Percentiles rank a stretch among this genome's conserved stretches.
phyloP scores from a whole-genome alignment of 345 rosid species.

The Sonneratia caseolaris region DNA sequence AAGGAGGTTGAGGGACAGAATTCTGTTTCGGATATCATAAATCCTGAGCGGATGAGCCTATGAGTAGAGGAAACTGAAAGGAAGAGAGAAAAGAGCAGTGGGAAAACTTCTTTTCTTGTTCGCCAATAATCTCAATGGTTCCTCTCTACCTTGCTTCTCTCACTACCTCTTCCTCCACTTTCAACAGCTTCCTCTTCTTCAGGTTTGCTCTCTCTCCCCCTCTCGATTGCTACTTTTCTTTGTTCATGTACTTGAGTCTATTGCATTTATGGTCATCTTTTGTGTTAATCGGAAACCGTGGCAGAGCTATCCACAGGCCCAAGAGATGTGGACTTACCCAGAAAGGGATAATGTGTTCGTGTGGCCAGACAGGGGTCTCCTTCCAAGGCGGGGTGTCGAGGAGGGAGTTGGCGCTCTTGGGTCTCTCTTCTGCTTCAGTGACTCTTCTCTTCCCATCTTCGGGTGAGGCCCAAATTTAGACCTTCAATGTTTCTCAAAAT shows the following conservation, averaged over 20 bases:
- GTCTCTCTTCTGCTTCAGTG: conserved; percentile 46
- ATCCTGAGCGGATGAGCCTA: conserved; percentile 29
- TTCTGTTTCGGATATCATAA: neutral
- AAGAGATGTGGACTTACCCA: conserved; percentile 28
- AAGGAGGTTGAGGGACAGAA: neutral
- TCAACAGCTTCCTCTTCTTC: conserved; percentile 17
- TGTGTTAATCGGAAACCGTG: conserved; percentile 21
- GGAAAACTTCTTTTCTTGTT: conserved; percentile 7
- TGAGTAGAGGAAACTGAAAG: conserved; percentile 2
- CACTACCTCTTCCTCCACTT: neutral
- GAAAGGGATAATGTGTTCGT: conserved; percentile 21
- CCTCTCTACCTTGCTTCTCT: conserved; percentile 31
- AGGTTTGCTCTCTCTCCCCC: conserved; percentile 16
- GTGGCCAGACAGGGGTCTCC: conserved; percentile 24
- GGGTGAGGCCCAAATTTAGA: neutral
- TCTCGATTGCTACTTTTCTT: neutral
- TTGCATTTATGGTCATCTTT: neutral
- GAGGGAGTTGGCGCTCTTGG: conserved; percentile 56
- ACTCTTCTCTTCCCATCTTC: conserved; percentile 2
- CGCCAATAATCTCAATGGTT: conserved; percentile 20
- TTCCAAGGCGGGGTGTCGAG: conserved; percentile 32
- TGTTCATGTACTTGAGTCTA: conserved; percentile 1
- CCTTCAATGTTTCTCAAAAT: neutral
- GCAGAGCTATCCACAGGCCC: conserved; percentile 25
- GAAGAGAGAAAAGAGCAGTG: neutral